Conservation (phyloP, 2,329 filamentous ascomycete species). For the Thermothelomyces thermophilus region DNA sequence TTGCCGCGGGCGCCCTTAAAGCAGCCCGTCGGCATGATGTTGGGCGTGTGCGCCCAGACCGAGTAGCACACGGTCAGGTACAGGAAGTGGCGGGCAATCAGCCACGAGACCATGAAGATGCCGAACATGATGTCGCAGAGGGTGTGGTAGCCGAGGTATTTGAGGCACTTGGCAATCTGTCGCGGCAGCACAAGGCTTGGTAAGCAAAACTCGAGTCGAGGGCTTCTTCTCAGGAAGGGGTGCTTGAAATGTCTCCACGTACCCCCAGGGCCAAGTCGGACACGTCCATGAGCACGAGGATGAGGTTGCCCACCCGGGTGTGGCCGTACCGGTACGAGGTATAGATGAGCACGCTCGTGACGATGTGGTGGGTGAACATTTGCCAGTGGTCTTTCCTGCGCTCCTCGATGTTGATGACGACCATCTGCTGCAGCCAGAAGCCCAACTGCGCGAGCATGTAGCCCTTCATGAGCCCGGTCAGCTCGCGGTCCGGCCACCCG, state of each 20-base stretch:
- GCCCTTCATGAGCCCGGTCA: constrained; percentile 69
- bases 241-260: constrained; percentile 30
- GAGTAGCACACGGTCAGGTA: constrained; percentile 80
- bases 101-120: constrained; percentile 79
- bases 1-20: constrained; percentile 55
- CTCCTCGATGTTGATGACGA: constrained; percentile 92
- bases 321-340: constrained; percentile 81
- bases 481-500: constrained; percentile 72
- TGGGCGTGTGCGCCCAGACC: constrained; percentile 60
- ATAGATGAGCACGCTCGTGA: constrained; percentile 75
- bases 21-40: constrained; percentile 61
- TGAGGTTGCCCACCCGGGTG: constrained; percentile 80
- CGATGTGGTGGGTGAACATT: constrained; percentile 91
- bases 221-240: not conserved
- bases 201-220: constrained; percentile 1
- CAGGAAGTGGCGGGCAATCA: constrained; percentile 72
- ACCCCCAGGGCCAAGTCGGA: constrained; percentile 85
- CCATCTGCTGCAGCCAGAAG: constrained; percentile 90
- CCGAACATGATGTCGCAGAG: constrained; percentile 79
- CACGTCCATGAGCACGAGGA: constrained; percentile 88
- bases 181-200: not conserved
- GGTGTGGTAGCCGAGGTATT: constrained; percentile 72
- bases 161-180: constrained; percentile 87
- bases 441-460: constrained; percentile 87
- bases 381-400: constrained; percentile 91